Evolutionary conservation across 192 early-diverging fungal genomes (phyloP).

Genomic region (Coemansia reversa): DNA sequence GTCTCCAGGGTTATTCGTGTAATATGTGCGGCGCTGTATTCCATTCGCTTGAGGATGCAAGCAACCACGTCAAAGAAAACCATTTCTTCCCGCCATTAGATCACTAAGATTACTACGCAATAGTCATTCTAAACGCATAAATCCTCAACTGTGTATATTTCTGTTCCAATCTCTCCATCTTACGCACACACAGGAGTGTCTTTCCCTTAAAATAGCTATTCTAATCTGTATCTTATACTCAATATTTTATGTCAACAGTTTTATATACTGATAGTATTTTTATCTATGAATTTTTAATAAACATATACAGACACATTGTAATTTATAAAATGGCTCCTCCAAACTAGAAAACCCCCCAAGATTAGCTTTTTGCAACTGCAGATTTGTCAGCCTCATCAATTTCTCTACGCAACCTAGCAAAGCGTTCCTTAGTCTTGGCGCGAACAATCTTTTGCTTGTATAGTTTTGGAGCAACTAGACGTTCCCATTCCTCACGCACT

Average conservation of each 20-base stretch:
- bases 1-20: constrained; percentile 40
- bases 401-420: constrained; percentile 39
- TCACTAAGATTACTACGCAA: constrained; percentile 8
- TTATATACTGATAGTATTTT: neutral
- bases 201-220: no score
- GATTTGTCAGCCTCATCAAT: constrained; percentile 14
- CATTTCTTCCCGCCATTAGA: constrained; percentile 53
- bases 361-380: neutral
- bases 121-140: neutral
- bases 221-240: neutral
- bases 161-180: no score
- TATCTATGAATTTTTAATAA: no score
- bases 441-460: constrained; percentile 34
- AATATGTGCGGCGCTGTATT: constrained; percentile 47
- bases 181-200: no score
- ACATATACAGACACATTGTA: no score
- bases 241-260: neutral
- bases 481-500: constrained; percentile 83
- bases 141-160: no score
- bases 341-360: no score
- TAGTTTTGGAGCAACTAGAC: constrained; percentile 28
- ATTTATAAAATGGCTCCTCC: no score
- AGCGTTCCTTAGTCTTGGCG: constrained; percentile 43
- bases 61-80: constrained; percentile 46
- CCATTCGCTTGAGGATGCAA: constrained; percentile 22